Evolutionary conservation across 768 basidiomycete species (phyloP).

Genomic region (Rhodotorula graminis): DNA sequence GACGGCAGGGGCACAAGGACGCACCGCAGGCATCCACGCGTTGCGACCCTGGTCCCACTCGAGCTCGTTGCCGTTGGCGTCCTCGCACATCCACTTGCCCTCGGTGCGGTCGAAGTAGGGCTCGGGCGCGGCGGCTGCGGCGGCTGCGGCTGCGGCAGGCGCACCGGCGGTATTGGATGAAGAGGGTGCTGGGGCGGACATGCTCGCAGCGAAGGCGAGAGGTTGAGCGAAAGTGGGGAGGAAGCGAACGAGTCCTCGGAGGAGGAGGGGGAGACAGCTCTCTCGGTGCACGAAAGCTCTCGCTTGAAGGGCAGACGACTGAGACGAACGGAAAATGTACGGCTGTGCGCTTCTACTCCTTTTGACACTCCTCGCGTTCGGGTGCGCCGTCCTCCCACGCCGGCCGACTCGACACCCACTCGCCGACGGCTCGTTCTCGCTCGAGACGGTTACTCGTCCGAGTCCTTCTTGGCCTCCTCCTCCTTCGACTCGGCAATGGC

Average conservation of each 20-base stretch:
- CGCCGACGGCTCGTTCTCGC: no score
- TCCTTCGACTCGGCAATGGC: not conserved
- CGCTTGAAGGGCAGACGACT: no score
- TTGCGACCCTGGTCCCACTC: slow-evolving; percentile 77
- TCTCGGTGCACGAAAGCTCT: no score
- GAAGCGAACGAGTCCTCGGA: not conserved
- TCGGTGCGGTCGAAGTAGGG: slow-evolving; percentile 66
- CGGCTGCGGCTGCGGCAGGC: no score
- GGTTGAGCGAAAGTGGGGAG: not conserved
- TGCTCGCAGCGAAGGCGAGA: not conserved
- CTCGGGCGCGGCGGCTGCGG: not conserved
- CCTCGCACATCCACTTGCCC: slow-evolving; percentile 81
- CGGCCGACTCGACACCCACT: no score
- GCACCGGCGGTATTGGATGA: not conserved
- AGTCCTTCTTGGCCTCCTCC: not conserved
- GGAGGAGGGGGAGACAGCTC: no score
- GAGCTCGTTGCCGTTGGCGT: slow-evolving; percentile 81
- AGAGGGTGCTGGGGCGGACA: not conserved
- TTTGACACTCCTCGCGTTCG: not conserved
- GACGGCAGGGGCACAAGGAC: not conserved
- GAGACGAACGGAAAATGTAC: no score
- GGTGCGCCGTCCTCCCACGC: not conserved
- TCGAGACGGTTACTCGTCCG: not conserved
- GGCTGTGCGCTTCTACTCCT: not conserved
- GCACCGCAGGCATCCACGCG: slow-evolving; percentile 76